phyloP scores from a whole-genome alignment of 2,329 filamentous ascomycete genomes.

The Aureobasidium pullulans region DNA sequence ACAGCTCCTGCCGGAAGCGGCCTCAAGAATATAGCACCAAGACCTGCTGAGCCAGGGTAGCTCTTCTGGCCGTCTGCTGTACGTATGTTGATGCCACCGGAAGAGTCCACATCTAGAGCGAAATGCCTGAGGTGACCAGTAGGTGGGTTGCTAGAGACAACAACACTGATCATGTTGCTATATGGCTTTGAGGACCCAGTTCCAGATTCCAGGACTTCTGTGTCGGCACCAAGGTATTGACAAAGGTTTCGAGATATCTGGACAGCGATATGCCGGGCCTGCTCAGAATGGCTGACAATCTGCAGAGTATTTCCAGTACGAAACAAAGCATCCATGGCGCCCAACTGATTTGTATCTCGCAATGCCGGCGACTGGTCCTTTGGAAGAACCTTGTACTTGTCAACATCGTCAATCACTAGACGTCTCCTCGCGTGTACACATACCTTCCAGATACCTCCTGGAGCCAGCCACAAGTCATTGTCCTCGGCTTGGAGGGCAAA shows the following conservation, averaged over 20 bases:
- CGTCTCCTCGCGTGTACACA: background rate
- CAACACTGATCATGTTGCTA: constrained; percentile 42
- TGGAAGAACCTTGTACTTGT: constrained; percentile 2
- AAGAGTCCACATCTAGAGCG: constrained; percentile 25
- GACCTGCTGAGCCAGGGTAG: constrained; percentile 19
- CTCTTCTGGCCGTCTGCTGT: background rate
- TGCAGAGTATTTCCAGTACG: constrained; percentile 39
- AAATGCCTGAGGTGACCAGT: constrained; percentile 20
- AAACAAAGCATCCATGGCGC: constrained; percentile 47
- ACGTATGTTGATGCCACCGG: background rate
- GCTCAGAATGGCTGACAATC: constrained; percentile 30
- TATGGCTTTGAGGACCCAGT: constrained; percentile 14
- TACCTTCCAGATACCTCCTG: constrained; percentile 8
- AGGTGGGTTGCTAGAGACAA: constrained; percentile 24
- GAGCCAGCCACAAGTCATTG: background rate
- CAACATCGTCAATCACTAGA: background rate
- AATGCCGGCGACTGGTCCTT: background rate
- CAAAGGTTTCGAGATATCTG: constrained; percentile 51
- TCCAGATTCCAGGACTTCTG: constrained; percentile 30
- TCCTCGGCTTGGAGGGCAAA: background rate
- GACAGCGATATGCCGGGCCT: constrained; percentile 35
- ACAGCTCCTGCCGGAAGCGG: constrained; percentile 41
- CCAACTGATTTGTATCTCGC: constrained; percentile 43
- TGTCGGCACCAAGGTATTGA: constrained; percentile 52
- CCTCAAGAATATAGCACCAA: constrained; percentile 46